Conservation (phyloP, 2,329 filamentous ascomycete genomes). For the Penicillium sumatraense region DNA sequence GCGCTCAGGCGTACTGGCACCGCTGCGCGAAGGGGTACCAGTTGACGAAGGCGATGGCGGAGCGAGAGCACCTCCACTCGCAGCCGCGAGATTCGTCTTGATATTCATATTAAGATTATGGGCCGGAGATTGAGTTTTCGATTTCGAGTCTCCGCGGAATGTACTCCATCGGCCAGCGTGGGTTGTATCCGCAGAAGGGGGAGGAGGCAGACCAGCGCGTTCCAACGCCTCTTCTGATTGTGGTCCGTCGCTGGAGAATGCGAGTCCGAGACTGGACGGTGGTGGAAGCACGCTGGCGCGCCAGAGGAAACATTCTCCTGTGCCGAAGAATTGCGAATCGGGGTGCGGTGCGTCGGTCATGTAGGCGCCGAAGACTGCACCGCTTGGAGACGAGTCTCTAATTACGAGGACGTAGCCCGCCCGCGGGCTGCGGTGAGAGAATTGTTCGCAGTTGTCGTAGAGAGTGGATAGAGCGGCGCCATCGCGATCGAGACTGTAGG, state of each 20-base stretch:
- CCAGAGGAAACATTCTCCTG: constrained; percentile 95
- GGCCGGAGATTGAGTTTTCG: constrained; percentile 22
- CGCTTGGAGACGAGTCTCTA: constrained; percentile 63
- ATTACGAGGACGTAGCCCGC: constrained; percentile 91
- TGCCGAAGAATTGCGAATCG: constrained; percentile 85
- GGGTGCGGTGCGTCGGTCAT: constrained; percentile 87
- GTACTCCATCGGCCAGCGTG: constrained; percentile 66
- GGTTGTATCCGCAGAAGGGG: constrained; percentile 69
- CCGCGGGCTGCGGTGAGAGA: constrained; percentile 66
- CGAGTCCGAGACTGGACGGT: constrained; percentile 17
- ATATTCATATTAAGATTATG: constrained; percentile 30
- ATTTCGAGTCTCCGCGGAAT: constrained; percentile 42
- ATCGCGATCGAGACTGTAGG: constrained; percentile 90
- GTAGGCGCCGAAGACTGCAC: constrained; percentile 82
- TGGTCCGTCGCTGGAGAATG: constrained; percentile 17
- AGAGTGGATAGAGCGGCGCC: constrained; percentile 85
- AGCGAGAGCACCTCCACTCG: constrained; percentile 29
- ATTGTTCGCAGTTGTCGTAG: constrained; percentile 76
- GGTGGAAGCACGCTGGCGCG: constrained; percentile 68
- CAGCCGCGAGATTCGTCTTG: constrained; percentile 28
- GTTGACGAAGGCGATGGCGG: constrained; percentile 30
- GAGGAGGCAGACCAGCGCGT: constrained; percentile 66
- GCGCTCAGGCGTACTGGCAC: constrained; percentile 67
- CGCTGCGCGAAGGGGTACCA: constrained; percentile 39
- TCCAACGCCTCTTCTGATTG: constrained; percentile 50